Base-by-base conservation (phyloP, 106 monocot species). In the Ottelia alismoides region DNA sequence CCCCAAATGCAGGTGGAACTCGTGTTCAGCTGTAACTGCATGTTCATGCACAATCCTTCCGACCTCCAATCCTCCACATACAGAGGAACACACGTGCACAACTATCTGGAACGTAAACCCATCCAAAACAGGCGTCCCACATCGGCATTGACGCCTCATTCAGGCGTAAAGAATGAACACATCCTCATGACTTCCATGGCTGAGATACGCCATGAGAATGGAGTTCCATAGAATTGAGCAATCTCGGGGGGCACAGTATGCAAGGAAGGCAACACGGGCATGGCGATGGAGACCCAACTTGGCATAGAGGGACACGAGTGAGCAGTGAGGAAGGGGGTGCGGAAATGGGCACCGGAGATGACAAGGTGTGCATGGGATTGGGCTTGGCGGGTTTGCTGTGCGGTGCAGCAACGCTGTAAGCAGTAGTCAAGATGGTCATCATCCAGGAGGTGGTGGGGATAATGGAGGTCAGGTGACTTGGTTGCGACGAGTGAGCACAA, bases 21-120 rank as follows among this genome's bases (percentile, higher is more conserved):
- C 44, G 48, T 68, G 64, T 21, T 78, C 81, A 32, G 51, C 30
- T 27, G 35, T 27, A 7, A 75, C 56, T 10, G 66, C 72, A 17
- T 81, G 81, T 4, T 30, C 53, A 19, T 81, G 81, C 30, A 87
- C 65, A 24, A 47, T 21, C 20, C 0, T 19, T 50, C 59, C 68
- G n/a, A 69, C 25, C 7, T 14, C 32, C 7, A 45, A 7, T 51
- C 20, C 29, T 45, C 25, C 16, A 51, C 0, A 43, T 43, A 6
- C 40, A 43, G 31, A 53, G 9, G 65, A 29, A 40, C 71, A 70
- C 6, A 74, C 71, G 3, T 68, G 29, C 35, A 78, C 45, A 23
- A 65, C 66, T 11, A 87, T 51, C 1, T 81, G 87, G 63, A 77
- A 69, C 11, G 87, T 87, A 66, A 78, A 78, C 21, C 60, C 53